Evolutionary conservation across 139 green algal species (phyloP).

Genomic region (Chlorella sp.): DNA sequence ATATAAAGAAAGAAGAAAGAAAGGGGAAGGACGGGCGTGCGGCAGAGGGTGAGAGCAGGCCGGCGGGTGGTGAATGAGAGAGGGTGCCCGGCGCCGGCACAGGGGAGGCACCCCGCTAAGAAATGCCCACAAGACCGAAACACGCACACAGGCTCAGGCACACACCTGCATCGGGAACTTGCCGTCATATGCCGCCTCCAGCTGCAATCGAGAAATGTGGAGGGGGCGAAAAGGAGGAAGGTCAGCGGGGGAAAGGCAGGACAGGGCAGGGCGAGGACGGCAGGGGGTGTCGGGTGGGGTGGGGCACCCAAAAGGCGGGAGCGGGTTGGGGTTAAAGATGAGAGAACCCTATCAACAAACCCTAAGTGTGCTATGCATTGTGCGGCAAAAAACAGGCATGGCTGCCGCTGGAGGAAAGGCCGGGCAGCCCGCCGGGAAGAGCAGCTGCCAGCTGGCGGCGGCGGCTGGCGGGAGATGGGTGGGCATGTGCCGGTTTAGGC

Average conservation of each 20-base stretch:
- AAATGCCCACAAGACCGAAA: no score
- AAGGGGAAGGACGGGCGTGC: not conserved
- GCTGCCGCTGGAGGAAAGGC: not conserved
- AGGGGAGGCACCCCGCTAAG: not conserved
- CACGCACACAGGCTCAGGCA: no score
- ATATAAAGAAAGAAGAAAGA: no score
- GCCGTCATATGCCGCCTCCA: constrained; percentile 20
- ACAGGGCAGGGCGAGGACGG: no score
- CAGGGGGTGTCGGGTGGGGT: not conserved
- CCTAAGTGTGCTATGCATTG: no score
- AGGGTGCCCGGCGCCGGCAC: not conserved
- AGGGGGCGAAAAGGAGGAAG: no score
- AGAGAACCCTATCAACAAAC: no score
- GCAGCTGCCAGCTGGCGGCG: not conserved
- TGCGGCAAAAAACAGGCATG: not conserved
- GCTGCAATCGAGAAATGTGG: constrained; percentile 17
- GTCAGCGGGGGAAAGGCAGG: no score
- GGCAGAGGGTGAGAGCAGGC: not conserved
- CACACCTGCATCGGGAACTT: constrained; percentile 10
- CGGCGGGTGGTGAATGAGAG: not conserved
- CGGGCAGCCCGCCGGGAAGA: not conserved
- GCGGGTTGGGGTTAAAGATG: not conserved
- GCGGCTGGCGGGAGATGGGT: not conserved
- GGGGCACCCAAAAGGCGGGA: not conserved
- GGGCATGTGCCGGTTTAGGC: not conserved